Base-by-base conservation (phyloP, 2,329 filamentous ascomycete species). In the Exophiala spinifera region DNA sequence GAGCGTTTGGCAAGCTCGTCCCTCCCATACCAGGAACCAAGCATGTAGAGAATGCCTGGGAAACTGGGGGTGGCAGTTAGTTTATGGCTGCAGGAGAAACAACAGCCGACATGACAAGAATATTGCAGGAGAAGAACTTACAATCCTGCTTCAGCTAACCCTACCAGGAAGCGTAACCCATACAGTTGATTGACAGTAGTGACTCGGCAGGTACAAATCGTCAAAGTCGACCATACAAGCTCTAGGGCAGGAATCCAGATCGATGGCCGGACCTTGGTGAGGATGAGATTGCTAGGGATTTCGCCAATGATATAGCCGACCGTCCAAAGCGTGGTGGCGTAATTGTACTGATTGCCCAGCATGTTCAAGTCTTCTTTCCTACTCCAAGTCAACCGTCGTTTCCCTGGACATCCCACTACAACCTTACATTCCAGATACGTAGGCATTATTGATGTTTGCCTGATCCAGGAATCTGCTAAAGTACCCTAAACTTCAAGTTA, bases 11-110 rank as follows among this genome's bases (percentile, higher is more conserved):
- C 76, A 0, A 80, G 68, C 55, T 80, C 78, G 33, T 75, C 70
- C 47, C 70, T 70, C 7, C 75, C 69, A 57, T 80, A 80, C 78
- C 77, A 79, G 0, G 70, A 74, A 1, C 77, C 77, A 19, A 79
- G 74, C 19, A 79, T 74, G 50, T 75, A 77, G 49, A 78, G 75
- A 68, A 78, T 76, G 1, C 76, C 77, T 0, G 77, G 77, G 49
- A 79, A 80, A 59, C 34, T 37, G 15, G 11, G 4, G 15, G 34
- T 37, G n/a, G n/a, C 15, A 8, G 34, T 37, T n/a, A 37, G 34
- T 13, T n/a, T 17, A 37, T 14, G 34, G 34, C 15, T 4, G 15
- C 11, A 37, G 34, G 4, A 5, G 15, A 37, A 37, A 37, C 13
- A 14, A 17, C 13, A 14, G 11, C 34, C 15, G 13, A 37, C 13